phyloP scores from a whole-genome alignment of 306 rosid species.

The Alnus rubra region DNA sequence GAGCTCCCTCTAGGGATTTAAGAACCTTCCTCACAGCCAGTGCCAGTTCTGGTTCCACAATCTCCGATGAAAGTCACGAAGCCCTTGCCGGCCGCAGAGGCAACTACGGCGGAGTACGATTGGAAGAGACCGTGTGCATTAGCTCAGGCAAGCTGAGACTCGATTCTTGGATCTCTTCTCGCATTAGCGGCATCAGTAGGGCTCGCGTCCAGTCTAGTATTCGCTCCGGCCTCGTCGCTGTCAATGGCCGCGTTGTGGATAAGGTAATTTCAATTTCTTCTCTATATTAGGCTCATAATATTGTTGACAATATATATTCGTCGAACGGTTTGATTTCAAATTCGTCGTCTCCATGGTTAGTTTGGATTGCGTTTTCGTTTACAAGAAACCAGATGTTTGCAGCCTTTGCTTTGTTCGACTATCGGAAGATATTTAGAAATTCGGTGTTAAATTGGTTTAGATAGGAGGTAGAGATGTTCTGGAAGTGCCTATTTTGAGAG shows the following conservation, averaged over 20 bases:
- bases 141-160: constrained; percentile 65
- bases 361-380: neutral
- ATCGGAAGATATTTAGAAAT: neutral
- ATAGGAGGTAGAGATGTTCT: neutral
- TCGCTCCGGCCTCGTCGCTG: constrained; percentile 64
- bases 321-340: too few species aligned
- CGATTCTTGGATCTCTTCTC: constrained; percentile 82
- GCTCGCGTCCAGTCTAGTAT: constrained; percentile 90
- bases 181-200: constrained; percentile 69
- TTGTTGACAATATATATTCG: neutral
- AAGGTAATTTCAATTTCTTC: constrained; percentile 43
- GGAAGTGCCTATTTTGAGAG: neutral
- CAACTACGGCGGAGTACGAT: constrained; percentile 55
- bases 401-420: neutral
- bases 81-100: constrained; percentile 23
- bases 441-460: neutral
- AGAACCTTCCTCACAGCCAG: constrained; percentile 13
- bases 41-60: constrained; percentile 30
- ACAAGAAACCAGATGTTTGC: neutral
- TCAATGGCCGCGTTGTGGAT: constrained; percentile 73
- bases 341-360: too few species aligned
- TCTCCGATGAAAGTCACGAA: constrained; percentile 27
- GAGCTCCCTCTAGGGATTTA: constrained; percentile 16
- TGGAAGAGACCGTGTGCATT: constrained; percentile 52
- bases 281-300: neutral